Conservation (phyloP, 306 rosid genomes). For the Vigna unguiculata region DNA sequence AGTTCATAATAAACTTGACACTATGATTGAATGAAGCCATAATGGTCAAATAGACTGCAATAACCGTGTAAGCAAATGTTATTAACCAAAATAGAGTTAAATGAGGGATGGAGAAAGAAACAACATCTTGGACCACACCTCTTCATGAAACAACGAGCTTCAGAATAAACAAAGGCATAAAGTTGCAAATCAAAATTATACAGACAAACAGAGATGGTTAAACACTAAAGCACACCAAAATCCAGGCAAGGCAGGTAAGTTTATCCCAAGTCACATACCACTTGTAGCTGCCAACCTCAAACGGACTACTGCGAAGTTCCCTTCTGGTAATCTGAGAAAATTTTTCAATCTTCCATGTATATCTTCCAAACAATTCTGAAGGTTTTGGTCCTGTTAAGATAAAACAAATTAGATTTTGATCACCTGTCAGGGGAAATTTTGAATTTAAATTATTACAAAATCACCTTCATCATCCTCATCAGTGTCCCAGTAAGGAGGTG, state of each 20-base stretch:
- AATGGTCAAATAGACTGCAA: conserved; percentile 9
- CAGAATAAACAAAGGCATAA: background rate
- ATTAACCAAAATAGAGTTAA: background rate
- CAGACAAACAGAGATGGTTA: conserved; percentile 12
- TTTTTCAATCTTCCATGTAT: conserved; percentile 97
- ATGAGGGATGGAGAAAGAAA: background rate
- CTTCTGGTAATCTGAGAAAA: conserved; percentile 97
- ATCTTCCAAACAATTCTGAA: conserved; percentile 82
- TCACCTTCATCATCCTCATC: conserved; percentile 90
- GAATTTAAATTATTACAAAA: conserved; percentile 40
- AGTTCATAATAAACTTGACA: background rate
- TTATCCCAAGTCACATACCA: conserved; percentile 65
- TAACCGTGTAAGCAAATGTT: background rate
- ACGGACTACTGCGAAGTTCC: conserved; percentile 93
- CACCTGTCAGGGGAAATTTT: background rate
- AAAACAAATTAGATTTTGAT: conserved; percentile 33
- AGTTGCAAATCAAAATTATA: conserved; percentile 15
- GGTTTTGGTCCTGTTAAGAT: conserved; percentile 81
- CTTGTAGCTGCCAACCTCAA: conserved; percentile 98
- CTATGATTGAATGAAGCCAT: conserved; percentile 27
- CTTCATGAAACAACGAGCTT: background rate
- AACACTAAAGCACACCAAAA: conserved; percentile 9
- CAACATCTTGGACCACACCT: conserved; percentile 11
- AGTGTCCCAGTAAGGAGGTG: conserved; percentile 98
- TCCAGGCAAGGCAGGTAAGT: background rate